Conservation (phyloP, 2,329 filamentous ascomycete species). For the Scedosporium minutisporum region DNA sequence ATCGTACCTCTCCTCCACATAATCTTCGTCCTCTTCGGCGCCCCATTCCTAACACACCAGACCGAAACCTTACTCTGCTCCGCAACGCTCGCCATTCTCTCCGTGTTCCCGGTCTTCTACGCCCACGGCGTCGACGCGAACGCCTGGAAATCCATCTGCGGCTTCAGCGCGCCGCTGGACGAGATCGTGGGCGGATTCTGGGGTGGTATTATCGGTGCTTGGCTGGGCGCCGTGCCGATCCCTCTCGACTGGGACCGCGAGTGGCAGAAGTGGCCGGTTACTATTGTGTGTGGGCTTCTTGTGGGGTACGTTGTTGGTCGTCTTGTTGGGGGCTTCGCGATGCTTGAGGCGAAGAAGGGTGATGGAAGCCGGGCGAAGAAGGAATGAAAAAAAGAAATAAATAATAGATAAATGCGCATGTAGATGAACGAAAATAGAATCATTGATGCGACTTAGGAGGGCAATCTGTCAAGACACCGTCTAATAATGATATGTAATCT, state of each 20-base stretch:
- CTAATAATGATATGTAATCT: too few relatives aligned
- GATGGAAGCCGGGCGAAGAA: background rate
- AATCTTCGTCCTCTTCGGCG: conserved; percentile 78
- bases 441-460: too few relatives aligned
- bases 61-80: conserved; percentile 71
- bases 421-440: too few relatives aligned
- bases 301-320: conserved; percentile 66
- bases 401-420: too few relatives aligned
- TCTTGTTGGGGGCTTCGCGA: conserved; percentile 42
- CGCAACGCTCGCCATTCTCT: conserved; percentile 71
- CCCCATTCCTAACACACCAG: conserved; percentile 74
- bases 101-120: conserved; percentile 73
- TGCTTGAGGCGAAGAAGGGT: conserved; percentile 24
- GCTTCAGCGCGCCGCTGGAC: conserved; percentile 64
- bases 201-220: conserved; percentile 73
- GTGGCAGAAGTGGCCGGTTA: conserved; percentile 97
- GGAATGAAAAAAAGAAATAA: background rate
- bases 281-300: conserved; percentile 76
- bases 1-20: conserved; percentile 55
- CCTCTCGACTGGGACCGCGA: conserved; percentile 98
- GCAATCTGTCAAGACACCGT: too few relatives aligned
- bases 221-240: conserved; percentile 90
- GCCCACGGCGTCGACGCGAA: conserved; percentile 66
- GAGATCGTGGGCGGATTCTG: conserved; percentile 73
- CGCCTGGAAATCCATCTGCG: conserved; percentile 62